Evolutionary conservation across 2,329 filamentous ascomycete species (phyloP).

Genomic region (Exserohilum rostratum): DNA sequence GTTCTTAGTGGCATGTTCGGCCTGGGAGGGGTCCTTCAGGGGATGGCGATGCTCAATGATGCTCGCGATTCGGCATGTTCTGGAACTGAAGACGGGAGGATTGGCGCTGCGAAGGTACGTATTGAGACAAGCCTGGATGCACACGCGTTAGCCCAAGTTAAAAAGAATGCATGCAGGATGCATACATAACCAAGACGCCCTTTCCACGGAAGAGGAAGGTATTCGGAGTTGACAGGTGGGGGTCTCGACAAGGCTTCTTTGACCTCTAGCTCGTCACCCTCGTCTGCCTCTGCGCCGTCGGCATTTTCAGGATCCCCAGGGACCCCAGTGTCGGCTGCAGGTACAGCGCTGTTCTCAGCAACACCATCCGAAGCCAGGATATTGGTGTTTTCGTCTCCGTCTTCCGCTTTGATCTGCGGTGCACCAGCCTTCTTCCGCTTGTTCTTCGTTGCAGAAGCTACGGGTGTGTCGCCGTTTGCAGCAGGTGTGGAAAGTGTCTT

Average conservation of each 20-base stretch:
- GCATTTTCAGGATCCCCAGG: conserved; percentile 57
- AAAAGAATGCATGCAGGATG: conserved; percentile 21
- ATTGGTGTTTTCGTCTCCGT: conserved; percentile 21
- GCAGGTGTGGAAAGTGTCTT: conserved; percentile 16
- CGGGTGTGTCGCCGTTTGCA: conserved; percentile 18
- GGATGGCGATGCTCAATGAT: conserved; percentile 90
- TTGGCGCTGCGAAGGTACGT: conserved; percentile 85
- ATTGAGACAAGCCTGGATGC: conserved; percentile 77
- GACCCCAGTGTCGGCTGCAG: conserved; percentile 23
- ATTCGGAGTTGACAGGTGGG: conserved; percentile 81
- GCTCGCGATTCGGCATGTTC: conserved; percentile 88
- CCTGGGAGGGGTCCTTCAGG: conserved; percentile 73
- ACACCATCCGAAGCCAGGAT: conserved; percentile 18
- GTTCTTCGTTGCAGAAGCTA: conserved; percentile 23
- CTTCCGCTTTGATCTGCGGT: conserved; percentile 38
- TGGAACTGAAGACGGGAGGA: conserved; percentile 85
- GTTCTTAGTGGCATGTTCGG: conserved; percentile 84
- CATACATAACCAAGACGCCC: conserved; percentile 86
- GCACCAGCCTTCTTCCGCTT: conserved; percentile 32
- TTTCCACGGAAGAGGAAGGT: conserved; percentile 87
- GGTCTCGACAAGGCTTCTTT: conserved; percentile 66
- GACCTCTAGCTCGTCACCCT: conserved; percentile 63
- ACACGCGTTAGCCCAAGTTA: conserved; percentile 23
- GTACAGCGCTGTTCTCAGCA: conserved; percentile 22
- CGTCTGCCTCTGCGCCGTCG: conserved; percentile 50